Evolutionary conservation across 495 filamentous ascomycete genomes (phyloP), one percentile per base, ranked within the genome.

Genomic region (Aspergillus incahuasiensis): DNA sequence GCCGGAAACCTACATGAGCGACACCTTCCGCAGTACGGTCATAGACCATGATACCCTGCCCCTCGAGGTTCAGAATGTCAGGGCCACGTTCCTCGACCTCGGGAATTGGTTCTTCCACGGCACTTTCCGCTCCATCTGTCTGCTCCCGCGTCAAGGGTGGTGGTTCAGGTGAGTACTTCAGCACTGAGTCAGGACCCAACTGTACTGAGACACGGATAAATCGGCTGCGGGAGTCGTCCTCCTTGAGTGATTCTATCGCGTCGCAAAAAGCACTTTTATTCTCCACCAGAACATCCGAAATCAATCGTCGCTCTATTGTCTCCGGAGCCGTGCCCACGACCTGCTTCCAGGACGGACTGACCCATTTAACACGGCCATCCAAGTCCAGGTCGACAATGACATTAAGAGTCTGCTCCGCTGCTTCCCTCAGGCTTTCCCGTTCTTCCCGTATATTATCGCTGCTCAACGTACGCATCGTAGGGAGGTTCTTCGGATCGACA

Each of bases 31-130:
- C 87, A 11, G 88, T 83, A 49, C 89, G 84, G 67, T 97, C 92
- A 68, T 94, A 97, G 7, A 97, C 89, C 86, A 97, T 92, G 60
- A 98, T 97, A 15, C 94, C 94, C 72, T 98, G 94, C 41, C 88
- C 94, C 72, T 98, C 95, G 55, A 98, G 79, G 51, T 87, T 86
- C 54, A 97, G 71, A 43, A 86, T 75, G 38, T 81, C 72, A 25
- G 81, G 71, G 21, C 76, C 71, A 44, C 79, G 61, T 20, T 68
- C 63, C 35, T 76, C 74, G 40, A 68, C 71, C 51, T 73, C 78
- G 49, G 69, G 68, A 22, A 68, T 60, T 39, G 63, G 56, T 41
- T 79, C 76, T n/a, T 73, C 71, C 12, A 49, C 57, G 16, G 61
- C 62, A 43, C 58, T 35, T 2, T 35, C 61, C 9, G 39, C 52